These are phyloP conservation scores for Arthrinium phaeospermum DNA, from an alignment of 2,329 filamentous ascomycete species.

Conservation along the genomic window DNA sequence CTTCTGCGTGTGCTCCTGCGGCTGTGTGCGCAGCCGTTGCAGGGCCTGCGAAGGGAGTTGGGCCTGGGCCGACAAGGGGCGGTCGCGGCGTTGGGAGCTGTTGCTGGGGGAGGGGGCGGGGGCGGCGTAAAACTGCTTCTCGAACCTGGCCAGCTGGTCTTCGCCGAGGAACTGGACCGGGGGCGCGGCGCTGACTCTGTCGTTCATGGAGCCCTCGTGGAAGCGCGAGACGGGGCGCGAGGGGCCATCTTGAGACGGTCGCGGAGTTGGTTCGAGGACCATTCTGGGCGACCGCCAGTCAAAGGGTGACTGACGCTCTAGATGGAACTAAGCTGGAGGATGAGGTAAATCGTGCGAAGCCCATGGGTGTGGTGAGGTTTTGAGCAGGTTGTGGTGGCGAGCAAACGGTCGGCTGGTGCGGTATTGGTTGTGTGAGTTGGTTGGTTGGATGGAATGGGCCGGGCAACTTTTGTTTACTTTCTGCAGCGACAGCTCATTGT, in stretches of 20 bases:
- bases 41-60: conserved; percentile 22
- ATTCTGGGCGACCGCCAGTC: conserved; percentile 18
- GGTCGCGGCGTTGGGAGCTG: not conserved
- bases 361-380: conserved; percentile 5
- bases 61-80: conserved; percentile 33
- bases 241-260: conserved; percentile 4
- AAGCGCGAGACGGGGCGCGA: conserved; percentile 50
- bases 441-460: conserved; percentile 3
- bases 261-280: conserved; percentile 33
- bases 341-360: not conserved
- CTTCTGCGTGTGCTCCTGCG: not conserved
- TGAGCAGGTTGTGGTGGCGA: not conserved
- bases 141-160: conserved; percentile 36
- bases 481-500: conserved; percentile 4
- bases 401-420: not conserved
- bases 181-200: conserved; percentile 74
- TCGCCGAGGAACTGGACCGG: conserved; percentile 68
- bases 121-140: conserved; percentile 37
- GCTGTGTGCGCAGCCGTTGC: not conserved
- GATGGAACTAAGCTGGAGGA: not conserved
- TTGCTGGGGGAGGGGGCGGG: not conserved
- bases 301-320: conserved; percentile 30
- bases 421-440: not conserved
- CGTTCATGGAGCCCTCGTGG: conserved; percentile 86
- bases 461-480: conserved; percentile 12